Evolutionary conservation across 306 rosid genomes (phyloP).

Genomic region (Luffa aegyptiaca): DNA sequence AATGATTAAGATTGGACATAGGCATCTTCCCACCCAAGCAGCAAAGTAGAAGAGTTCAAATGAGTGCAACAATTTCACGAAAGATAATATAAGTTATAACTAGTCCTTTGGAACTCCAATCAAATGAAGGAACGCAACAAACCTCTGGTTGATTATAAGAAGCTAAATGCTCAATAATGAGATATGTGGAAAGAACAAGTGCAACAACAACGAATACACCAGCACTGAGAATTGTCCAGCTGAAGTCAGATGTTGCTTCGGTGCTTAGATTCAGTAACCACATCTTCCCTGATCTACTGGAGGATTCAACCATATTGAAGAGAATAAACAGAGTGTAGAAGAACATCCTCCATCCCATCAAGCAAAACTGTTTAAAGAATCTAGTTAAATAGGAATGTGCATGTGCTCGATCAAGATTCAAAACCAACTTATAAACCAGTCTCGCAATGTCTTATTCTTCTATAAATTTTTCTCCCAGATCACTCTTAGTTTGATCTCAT

Average conservation of each 20-base stretch:
- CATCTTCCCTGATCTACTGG: constrained; percentile 49
- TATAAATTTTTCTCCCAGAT: neutral
- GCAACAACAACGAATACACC: constrained; percentile 74
- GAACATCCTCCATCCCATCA: constrained; percentile 55
- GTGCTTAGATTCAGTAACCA: constrained; percentile 36
- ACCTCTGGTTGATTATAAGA: constrained; percentile 99
- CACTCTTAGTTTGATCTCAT: neutral
- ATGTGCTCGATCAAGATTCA: constrained; percentile 8
- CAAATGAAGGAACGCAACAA: constrained; percentile 9
- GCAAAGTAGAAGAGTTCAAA: neutral
- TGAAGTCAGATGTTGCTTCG: constrained; percentile 39
- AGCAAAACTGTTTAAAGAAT: constrained; percentile 3
- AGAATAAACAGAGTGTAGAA: constrained; percentile 41
- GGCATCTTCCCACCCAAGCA: neutral
- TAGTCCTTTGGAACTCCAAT: neutral
- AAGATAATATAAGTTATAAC: neutral
- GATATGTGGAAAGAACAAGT: constrained; percentile 72
- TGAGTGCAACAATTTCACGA: neutral
- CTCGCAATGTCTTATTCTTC: neutral
- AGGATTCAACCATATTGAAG: constrained; percentile 48
- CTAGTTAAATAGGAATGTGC: constrained; percentile 9
- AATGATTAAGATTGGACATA: neutral
- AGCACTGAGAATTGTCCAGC: constrained; percentile 83
- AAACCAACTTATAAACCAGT: neutral
- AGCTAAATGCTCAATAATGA: constrained; percentile 85